phyloP scores from a whole-genome alignment of 2,329 filamentous ascomycete species.

The Trichoderma simmonsii region DNA sequence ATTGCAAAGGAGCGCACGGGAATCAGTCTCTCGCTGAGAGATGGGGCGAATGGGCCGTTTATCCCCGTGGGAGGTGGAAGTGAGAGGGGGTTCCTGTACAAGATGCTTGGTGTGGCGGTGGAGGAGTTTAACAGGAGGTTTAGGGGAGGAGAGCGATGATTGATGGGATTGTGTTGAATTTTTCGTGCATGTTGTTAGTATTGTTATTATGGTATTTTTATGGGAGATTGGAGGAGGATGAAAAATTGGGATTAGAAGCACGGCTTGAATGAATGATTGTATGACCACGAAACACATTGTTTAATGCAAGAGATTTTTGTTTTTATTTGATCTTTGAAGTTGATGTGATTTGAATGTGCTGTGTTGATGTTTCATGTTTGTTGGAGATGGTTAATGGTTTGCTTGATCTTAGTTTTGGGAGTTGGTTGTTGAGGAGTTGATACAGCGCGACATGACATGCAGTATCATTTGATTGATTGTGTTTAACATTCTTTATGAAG shows the following conservation, averaged over 20 bases:
- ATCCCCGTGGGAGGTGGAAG: slow-evolving; percentile 90
- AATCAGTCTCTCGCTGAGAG: slow-evolving; percentile 81
- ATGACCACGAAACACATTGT: background rate
- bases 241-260: background rate
- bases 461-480: background rate
- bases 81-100: slow-evolving; percentile 60
- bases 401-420: background rate
- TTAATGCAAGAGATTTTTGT: background rate
- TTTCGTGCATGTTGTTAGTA: background rate
- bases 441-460: background rate
- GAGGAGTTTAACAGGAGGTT: slow-evolving; percentile 66
- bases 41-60: slow-evolving; percentile 90
- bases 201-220: background rate
- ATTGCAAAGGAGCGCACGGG: slow-evolving; percentile 96
- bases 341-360: background rate
- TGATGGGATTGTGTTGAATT: background rate
- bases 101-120: slow-evolving; percentile 63
- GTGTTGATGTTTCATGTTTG: background rate
- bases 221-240: background rate
- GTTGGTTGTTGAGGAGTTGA: background rate
- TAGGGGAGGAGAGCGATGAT: slow-evolving; percentile 36
- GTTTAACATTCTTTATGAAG: background rate
- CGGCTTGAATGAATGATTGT: background rate
- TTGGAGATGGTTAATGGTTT: background rate
- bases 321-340: background rate